A percentile compares a stretch with the other conserved stretches of the same genome.
These are phyloP conservation scores for Phlyctochytrium arcticum DNA, from an alignment of 192 early-diverging fungal species.

Conservation along the genomic window DNA sequence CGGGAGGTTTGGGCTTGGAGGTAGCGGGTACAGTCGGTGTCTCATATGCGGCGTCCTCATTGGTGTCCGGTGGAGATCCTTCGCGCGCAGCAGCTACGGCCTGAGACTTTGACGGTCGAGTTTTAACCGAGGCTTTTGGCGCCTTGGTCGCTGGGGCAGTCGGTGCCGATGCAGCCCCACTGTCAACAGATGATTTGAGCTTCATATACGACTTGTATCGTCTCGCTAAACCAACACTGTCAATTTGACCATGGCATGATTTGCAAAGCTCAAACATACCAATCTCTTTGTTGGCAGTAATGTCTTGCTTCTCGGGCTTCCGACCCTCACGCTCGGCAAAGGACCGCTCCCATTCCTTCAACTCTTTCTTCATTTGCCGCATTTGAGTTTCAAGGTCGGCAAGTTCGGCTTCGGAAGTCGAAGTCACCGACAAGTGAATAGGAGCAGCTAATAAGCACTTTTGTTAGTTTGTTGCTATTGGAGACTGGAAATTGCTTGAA, in stretches of 20 bases:
- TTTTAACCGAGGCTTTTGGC: not conserved
- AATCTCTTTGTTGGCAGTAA: conserved; percentile 40
- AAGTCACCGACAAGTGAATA: not conserved
- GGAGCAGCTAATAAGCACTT: not conserved
- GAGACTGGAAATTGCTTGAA: too few relatives aligned
- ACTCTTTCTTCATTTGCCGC: conserved; percentile 46
- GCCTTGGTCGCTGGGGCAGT: not conserved
- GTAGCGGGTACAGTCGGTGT: not conserved
- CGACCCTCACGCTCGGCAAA: conserved; percentile 41
- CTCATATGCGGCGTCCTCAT: not conserved
- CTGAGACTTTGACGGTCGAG: not conserved
- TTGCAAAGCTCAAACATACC: conserved; percentile 31
- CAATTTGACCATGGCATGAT: not conserved
- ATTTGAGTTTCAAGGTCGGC: conserved; percentile 1
- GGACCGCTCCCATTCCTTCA: conserved; percentile 54
- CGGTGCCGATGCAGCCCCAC: not conserved
- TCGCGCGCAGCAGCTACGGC: not conserved
- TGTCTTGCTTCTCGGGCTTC: conserved; percentile 56
- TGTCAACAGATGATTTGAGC: conserved; percentile 35
- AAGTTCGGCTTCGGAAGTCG: not conserved
- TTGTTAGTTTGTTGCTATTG: not conserved
- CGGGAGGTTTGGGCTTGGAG: not conserved
- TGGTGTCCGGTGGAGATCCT: not conserved
- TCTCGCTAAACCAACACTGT: conserved; percentile 22
- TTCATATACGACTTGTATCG: conserved; percentile 53